Evolutionary conservation across 257 asterid genomes (phyloP).

Genomic region (Plantago ovata): DNA sequence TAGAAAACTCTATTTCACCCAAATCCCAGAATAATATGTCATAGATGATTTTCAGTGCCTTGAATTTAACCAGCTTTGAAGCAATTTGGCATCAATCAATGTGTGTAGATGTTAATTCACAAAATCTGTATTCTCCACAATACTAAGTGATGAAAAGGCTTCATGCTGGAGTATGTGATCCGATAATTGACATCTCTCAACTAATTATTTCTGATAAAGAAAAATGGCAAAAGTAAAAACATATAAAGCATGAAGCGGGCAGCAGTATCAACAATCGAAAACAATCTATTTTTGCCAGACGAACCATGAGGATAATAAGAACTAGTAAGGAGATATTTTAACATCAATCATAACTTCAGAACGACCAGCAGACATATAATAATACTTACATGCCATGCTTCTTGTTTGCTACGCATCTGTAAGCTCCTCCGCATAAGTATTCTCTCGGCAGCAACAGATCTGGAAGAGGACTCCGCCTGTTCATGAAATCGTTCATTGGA

Average conservation of each 20-base stretch:
- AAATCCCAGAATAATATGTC: too few relatives aligned
- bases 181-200: too few relatives aligned
- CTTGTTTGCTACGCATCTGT: constrained; percentile 66
- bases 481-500: constrained; percentile 37
- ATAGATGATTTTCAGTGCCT: too few relatives aligned
- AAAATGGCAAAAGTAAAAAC: background rate
- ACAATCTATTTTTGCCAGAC: constrained; percentile 15
- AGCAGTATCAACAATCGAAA: constrained; percentile 15
- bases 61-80: too few relatives aligned
- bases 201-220: too few relatives aligned
- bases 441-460: constrained; percentile 61
- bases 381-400: constrained; percentile 65
- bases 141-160: too few relatives aligned
- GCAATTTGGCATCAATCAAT: too few relatives aligned
- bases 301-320: constrained; percentile 12
- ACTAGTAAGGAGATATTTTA: background rate
- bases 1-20: background rate
- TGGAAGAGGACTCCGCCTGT: constrained; percentile 48
- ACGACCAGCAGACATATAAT: constrained; percentile 10
- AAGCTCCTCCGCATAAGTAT: constrained; percentile 57
- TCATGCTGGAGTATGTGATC: too few relatives aligned
- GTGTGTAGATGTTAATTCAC: too few relatives aligned
- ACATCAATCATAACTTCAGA: background rate
- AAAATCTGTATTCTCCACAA: too few relatives aligned
- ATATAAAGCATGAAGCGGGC: constrained; percentile 9